A percentile compares a stretch with the other conserved stretches of the same genome.
Evolutionary conservation across 179 eudicot genomes (phyloP).

Genomic region (Silene vulgaris): DNA sequence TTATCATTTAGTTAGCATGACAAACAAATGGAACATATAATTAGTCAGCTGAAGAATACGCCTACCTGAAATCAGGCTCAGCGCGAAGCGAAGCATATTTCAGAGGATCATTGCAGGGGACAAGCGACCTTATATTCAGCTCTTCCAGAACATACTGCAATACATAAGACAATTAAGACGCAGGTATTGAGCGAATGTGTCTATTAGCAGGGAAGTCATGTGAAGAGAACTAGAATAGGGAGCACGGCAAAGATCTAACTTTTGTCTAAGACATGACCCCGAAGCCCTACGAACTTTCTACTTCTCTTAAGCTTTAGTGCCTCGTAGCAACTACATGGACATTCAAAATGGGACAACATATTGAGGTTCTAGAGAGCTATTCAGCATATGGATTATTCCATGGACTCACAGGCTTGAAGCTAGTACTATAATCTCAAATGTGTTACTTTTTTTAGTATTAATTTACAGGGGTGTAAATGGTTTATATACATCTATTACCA

Average conservation of each 20-base stretch:
- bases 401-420: too few relatives aligned
- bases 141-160: constrained; percentile 84
- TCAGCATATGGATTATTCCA: too few relatives aligned
- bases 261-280: not conserved
- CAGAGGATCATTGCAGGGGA: constrained; percentile 76
- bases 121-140: constrained; percentile 71
- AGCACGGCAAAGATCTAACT: not conserved
- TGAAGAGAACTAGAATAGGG: not conserved
- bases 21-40: not conserved
- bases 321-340: not conserved
- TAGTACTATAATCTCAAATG: too few relatives aligned
- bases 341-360: too few relatives aligned
- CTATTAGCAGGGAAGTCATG: too few relatives aligned
- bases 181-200: not conserved
- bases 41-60: not conserved
- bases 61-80: constrained; percentile 93
- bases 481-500: too few relatives aligned
- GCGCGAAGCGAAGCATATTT: constrained; percentile 84
- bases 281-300: not conserved
- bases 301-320: not conserved
- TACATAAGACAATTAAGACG: not conserved
- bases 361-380: too few relatives aligned
- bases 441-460: too few relatives aligned
- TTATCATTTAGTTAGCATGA: not conserved
- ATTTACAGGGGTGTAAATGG: too few relatives aligned